Percentiles rank a stretch among this genome's conserved stretches.
Conservation (phyloP, 306 rosid species). For the Prunus mira region DNA sequence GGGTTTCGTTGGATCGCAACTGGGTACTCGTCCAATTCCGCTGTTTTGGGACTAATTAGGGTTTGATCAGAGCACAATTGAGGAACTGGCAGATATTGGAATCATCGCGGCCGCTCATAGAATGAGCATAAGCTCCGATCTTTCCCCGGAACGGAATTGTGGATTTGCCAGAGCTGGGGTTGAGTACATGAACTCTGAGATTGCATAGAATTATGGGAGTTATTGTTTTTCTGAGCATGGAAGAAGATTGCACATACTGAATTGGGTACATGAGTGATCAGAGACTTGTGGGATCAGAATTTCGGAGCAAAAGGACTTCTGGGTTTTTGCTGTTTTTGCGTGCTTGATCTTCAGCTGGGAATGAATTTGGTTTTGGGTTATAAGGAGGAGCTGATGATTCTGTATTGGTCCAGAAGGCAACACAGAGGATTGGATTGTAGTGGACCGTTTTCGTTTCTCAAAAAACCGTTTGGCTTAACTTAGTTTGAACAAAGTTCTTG, state of each 20-base stretch:
- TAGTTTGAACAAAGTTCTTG: constrained; percentile 35
- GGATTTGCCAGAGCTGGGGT: constrained; percentile 33
- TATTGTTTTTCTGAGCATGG: constrained; percentile 52
- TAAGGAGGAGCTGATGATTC: constrained; percentile 40
- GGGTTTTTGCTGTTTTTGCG: constrained; percentile 10
- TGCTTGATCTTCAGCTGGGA: constrained; percentile 25
- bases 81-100: constrained; percentile 21
- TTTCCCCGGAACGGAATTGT: constrained; percentile 19
- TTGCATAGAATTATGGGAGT: constrained; percentile 44
- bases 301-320: constrained; percentile 26
- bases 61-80: constrained; percentile 35
- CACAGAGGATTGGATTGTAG: constrained; percentile 40
- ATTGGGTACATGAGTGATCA: constrained; percentile 45
- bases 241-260: constrained; percentile 60
- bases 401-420: constrained; percentile 36
- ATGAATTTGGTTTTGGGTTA: constrained; percentile 38
- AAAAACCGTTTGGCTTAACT: constrained; percentile 43
- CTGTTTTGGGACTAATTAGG: constrained; percentile 35
- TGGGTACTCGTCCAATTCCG: constrained; percentile 28
- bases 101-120: constrained; percentile 12
- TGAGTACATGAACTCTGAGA: constrained; percentile 47
- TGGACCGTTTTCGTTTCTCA: constrained; percentile 43
- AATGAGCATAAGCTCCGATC: constrained; percentile 40
- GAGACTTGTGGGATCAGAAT: constrained; percentile 21
- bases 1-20: constrained; percentile 55